These are phyloP conservation scores for Solanum hybrid DNA, from an alignment of 305 asterid species.

Conservation along the genomic window DNA sequence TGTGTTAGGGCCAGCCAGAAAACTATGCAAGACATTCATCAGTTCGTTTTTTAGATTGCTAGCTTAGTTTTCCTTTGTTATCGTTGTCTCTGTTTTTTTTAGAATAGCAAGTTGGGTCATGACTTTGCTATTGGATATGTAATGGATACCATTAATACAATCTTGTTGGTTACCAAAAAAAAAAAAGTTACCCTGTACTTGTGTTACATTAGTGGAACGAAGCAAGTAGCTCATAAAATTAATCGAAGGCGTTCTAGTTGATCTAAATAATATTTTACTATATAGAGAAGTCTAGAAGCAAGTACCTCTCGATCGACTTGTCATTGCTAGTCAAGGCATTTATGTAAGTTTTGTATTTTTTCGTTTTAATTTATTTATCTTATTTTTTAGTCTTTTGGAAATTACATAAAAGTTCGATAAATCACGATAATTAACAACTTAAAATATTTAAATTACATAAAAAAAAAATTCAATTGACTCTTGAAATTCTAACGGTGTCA, in stretches of 20 bases:
- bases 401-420: rapidly evolving
- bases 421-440: too few species aligned
- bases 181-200: neutral
- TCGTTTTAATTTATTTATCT: too few species aligned
- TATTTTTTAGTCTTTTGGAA: neutral
- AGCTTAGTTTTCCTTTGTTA: too few species aligned
- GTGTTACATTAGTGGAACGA: neutral
- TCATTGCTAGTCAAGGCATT: neutral
- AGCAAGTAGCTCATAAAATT: neutral
- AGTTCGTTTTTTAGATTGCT: too few species aligned
- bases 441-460: neutral
- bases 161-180: too few species aligned
- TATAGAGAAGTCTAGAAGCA: neutral
- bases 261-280: neutral
- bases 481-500: neutral
- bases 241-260: neutral
- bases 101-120: too few species aligned
- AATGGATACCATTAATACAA: too few species aligned
- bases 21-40: too few species aligned
- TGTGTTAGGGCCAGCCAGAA: too few species aligned
- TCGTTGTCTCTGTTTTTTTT: too few species aligned
- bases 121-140: too few species aligned
- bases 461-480: too few species aligned
- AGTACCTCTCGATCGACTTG: neutral
- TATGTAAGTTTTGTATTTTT: neutral